These are phyloP conservation scores for Patellifolia procumbens DNA, from an alignment of 179 eudicot genomes.

Conservation along the genomic window DNA sequence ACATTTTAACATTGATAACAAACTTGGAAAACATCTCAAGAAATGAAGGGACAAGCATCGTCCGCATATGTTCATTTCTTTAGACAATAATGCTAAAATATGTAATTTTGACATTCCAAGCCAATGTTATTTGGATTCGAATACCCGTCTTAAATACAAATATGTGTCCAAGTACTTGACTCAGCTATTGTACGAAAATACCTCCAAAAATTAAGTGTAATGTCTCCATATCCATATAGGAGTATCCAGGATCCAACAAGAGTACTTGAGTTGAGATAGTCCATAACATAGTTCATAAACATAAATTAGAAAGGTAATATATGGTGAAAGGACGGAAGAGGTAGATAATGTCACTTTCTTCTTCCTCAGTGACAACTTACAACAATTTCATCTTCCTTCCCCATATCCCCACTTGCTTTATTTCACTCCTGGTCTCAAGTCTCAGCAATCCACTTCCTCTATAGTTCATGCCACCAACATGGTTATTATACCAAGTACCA, in stretches of 20 bases:
- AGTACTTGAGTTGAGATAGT: no score
- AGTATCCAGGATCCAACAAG: no score
- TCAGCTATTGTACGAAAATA: no score
- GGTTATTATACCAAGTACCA: not conserved
- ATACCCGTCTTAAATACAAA: no score
- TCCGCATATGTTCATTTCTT: not conserved
- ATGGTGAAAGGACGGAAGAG: not conserved
- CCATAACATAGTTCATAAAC: not conserved
- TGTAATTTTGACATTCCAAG: not conserved
- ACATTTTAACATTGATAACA: not conserved
- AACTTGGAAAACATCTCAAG: not conserved
- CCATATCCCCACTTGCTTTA: not conserved
- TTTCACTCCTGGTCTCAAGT: not conserved
- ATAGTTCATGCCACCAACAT: not conserved
- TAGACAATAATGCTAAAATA: not conserved
- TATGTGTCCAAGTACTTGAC: not conserved
- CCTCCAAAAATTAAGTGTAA: no score
- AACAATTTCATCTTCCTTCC: not conserved
- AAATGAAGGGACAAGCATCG: not conserved
- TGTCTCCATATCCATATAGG: no score
- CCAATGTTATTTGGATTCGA: not conserved
- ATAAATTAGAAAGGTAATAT: not conserved
- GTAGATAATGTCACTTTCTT: not conserved
- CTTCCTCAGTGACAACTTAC: not conserved
- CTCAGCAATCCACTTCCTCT: not conserved